A percentile compares a stretch with the other conserved stretches of the same genome.
Evolutionary conservation across 2,329 filamentous ascomycete species (phyloP).

Genomic region (Colletotrichum tropicicola): DNA sequence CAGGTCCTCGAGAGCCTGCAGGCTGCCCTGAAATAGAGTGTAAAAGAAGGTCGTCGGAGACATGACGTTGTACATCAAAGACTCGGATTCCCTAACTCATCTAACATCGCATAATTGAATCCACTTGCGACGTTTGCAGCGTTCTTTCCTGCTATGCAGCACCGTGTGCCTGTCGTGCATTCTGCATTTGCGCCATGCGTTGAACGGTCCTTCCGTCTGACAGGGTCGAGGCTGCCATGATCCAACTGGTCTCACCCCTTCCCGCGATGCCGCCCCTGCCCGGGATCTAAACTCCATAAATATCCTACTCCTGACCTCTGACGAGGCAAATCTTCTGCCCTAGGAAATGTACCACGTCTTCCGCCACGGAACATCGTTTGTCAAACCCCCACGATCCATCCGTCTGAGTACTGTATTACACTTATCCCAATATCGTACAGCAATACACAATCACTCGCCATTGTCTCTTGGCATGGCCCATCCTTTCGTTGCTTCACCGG

Average conservation of each 20-base stretch:
- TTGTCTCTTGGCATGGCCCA: conserved; percentile 33
- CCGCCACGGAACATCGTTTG: conserved; percentile 3
- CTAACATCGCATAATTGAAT: conserved; percentile 33
- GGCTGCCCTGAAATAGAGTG: conserved; percentile 79
- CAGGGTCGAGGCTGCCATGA: not conserved
- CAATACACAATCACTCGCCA: conserved; percentile 6
- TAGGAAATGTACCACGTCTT: conserved; percentile 17
- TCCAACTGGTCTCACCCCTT: not conserved
- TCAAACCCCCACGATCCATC: not conserved
- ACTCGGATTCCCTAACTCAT: conserved; percentile 33
- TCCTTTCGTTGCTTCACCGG: conserved; percentile 23
- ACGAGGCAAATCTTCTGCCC: conserved; percentile 21
- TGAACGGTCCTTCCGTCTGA: conserved; percentile 1
- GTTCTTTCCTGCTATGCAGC: not conserved
- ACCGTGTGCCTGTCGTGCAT: conserved; percentile 5
- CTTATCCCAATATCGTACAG: conserved; percentile 13
- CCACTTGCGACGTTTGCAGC: conserved; percentile 29
- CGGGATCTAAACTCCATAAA: not conserved
- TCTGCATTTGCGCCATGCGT: not conserved
- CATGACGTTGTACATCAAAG: conserved; percentile 53
- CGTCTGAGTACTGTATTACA: conserved; percentile 11
- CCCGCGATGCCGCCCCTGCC: not conserved
- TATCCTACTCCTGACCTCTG: conserved; percentile 23
- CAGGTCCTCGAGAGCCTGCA: conserved; percentile 87
- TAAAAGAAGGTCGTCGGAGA: conserved; percentile 46